phyloP scores from a whole-genome alignment of 2,329 filamentous ascomycete genomes.

The Aspergillus flavus region DNA sequence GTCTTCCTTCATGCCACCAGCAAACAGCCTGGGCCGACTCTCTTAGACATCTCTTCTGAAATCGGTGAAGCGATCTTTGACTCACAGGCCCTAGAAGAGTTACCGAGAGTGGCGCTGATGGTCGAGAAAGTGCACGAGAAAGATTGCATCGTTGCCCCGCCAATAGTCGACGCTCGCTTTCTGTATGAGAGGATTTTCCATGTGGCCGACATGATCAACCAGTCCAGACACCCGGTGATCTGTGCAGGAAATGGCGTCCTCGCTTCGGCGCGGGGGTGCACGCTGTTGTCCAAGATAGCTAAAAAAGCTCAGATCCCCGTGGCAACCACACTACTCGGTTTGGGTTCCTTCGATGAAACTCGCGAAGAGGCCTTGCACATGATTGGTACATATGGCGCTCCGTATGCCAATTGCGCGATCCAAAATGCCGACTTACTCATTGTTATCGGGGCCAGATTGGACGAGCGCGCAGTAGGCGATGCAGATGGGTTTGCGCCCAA shows the following conservation, averaged over 20 bases:
- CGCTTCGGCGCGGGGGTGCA: background rate
- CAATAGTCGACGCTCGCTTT: too few species aligned
- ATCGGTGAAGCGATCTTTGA: background rate
- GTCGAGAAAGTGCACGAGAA: background rate
- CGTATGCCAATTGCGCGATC: background rate
- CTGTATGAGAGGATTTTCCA: background rate
- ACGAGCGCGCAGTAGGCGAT: background rate
- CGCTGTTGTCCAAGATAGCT: background rate
- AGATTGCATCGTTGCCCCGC: background rate
- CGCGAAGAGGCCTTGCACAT: conserved; percentile 4
- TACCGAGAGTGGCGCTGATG: background rate
- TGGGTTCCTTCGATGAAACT: conserved; percentile 4
- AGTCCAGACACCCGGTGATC: background rate
- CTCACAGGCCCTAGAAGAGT: background rate
- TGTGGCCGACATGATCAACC: background rate
- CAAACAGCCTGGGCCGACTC: background rate
- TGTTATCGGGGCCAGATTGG: background rate
- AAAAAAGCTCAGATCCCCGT: conserved; percentile 8
- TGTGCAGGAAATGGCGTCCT: conserved; percentile 3
- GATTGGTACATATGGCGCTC: background rate
- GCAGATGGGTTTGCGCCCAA: background rate
- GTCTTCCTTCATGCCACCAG: background rate
- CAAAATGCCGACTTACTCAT: background rate
- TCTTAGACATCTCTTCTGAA: background rate
- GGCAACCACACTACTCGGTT: background rate